phyloP scores from a whole-genome alignment of 2,329 filamentous ascomycete species.

The Ascochyta pisi region DNA sequence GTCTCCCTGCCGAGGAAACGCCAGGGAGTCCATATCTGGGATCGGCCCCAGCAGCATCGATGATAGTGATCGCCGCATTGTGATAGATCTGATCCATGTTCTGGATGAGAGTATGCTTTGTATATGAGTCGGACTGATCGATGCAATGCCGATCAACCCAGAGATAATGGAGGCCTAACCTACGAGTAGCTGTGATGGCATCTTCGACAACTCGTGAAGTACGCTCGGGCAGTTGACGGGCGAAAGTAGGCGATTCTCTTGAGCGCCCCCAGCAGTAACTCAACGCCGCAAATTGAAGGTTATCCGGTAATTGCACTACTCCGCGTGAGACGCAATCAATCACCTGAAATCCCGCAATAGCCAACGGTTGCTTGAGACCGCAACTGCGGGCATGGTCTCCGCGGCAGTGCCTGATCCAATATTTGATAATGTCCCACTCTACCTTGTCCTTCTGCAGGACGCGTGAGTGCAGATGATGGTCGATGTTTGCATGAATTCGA shows the following conservation, averaged over 20 bases:
- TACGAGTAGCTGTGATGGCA: slow-evolving; percentile 12
- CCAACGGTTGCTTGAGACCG: not conserved
- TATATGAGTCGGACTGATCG: not conserved
- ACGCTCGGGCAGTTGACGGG: not conserved
- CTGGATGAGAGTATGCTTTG: slow-evolving; percentile 6
- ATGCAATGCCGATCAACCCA: slow-evolving; percentile 25
- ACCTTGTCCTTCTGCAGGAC: not conserved
- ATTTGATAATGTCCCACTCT: not conserved
- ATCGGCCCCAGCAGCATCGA: slow-evolving; percentile 5
- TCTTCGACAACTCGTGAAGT: slow-evolving; percentile 14
- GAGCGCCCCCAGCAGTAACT: slow-evolving; percentile 16
- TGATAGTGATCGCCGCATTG: slow-evolving; percentile 9
- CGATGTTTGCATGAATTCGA: not conserved
- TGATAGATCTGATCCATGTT: slow-evolving; percentile 14
- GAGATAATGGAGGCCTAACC: slow-evolving; percentile 12
- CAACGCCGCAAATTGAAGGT: not conserved
- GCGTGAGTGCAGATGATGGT: not conserved
- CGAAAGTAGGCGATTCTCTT: not conserved
- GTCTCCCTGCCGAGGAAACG: not conserved
- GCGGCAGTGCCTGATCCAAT: not conserved
- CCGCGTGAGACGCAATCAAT: slow-evolving; percentile 4
- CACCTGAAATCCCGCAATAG: slow-evolving; percentile 6
- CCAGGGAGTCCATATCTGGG: slow-evolving; percentile 8
- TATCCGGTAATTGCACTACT: not conserved
- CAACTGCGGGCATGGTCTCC: not conserved